Base-by-base conservation (phyloP, 2,329 filamentous ascomycete species). In the Hymenoscyphus fructigenus region DNA sequence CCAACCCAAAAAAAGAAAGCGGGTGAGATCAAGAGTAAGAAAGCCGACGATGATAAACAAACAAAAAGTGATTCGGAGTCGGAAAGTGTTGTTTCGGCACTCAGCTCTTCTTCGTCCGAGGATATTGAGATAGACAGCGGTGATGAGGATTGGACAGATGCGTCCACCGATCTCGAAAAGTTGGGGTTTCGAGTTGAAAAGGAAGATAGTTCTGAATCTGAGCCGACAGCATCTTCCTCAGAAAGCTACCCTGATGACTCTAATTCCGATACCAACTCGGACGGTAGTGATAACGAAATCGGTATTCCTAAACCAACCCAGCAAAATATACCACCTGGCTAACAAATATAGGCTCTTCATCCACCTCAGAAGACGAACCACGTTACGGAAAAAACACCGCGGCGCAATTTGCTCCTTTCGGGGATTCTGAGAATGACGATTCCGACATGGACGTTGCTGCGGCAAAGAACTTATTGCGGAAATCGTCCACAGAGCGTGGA, bases 91-190 rank as follows among this genome's bases (percentile, higher is more conserved):
- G 10, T 23, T 23, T 23, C 44, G 6, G n/a, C 44, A 50, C 2
- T 15, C 20, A 57, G 20, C 14, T 32, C 56, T 36, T 32, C 56
- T 57, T 50, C 44, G 5, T 50, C 44, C 26, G 44, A 23, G n/a
- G 44, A 50, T 23, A 20, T 12, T 4, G 44, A 50, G 14, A 50
- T 50, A 9, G 44, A 50, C 10, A 23, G 1, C 7, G 56, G 29
- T 10, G 56, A 57, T 34, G 56, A 57, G 29, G 56, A 57, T 20
- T 57, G 29, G 56, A 57, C 56, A 32, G 56, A 57, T 34, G 56
- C 5, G n/a, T 57, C 56, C 20, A 57, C 29, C 14, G 56, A 57
- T 34, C 28, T 57, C n/a, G 56, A 57, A 20, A 32, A 32, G 56
- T 28, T 36, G 10, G 56, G 56, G 29, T 57, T 57, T 32, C 29